A percentile compares a stretch with the other conserved stretches of the same genome.
phyloP scores from a whole-genome alignment of 805 yeast genomes.

The Nakazawaea ambrosiae region DNA sequence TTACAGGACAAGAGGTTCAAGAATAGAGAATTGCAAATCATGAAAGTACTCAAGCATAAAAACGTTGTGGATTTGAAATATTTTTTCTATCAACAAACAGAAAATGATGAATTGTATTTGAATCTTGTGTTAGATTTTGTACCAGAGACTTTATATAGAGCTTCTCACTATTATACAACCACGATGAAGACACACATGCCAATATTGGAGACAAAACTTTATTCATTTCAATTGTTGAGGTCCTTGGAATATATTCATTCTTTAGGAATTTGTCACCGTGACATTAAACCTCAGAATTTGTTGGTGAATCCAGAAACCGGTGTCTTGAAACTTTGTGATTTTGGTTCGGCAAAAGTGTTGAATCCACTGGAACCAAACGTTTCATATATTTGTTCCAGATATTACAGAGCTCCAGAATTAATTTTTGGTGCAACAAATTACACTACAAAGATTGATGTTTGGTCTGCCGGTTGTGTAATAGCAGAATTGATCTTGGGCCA shows the following conservation, averaged over 20 bases:
- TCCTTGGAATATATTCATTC: conserved; percentile 74
- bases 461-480: conserved; percentile 99
- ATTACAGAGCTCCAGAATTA: conserved; percentile 95
- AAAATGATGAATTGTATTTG: conserved; percentile 76
- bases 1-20: conserved; percentile 92
- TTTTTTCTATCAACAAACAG: conserved; percentile 71
- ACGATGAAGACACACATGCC: conserved; percentile 74
- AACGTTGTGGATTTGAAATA: conserved; percentile 85
- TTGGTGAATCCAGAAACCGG: conserved; percentile 82
- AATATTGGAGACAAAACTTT: conserved; percentile 75
- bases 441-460: conserved; percentile 92
- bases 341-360: conserved; percentile 90
- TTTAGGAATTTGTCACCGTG: conserved; percentile 81
- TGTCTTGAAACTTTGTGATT: conserved; percentile 87
- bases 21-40: conserved; percentile 90
- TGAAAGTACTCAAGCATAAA: conserved; percentile 82
- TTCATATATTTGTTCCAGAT: conserved; percentile 92
- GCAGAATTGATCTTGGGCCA: conserved; percentile 94
- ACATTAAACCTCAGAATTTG: conserved; percentile 85
- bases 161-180: conserved; percentile 73
- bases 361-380: conserved; percentile 92
- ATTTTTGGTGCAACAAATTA: conserved; percentile 96
- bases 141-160: conserved; percentile 94
- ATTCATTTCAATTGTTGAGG: conserved; percentile 72
- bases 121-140: conserved; percentile 86